A percentile compares a stretch with the other conserved stretches of the same genome.
Evolutionary conservation across 2,329 filamentous ascomycete species (phyloP).

Genomic region (Pseudogymnoascus verrucosus): DNA sequence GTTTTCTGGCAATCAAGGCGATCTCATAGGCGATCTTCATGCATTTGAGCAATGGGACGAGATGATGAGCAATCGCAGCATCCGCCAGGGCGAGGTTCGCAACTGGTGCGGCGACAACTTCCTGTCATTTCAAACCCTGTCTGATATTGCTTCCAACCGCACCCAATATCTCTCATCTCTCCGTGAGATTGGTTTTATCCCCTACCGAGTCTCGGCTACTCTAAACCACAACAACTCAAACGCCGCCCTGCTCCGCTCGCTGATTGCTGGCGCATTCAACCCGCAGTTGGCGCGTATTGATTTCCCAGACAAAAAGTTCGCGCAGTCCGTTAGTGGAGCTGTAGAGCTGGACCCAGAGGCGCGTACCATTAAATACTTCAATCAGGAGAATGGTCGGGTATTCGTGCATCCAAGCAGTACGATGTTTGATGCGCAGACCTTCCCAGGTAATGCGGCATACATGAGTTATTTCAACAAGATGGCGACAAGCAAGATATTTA

Average conservation of each 20-base stretch:
- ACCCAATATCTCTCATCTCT: constrained; percentile 80
- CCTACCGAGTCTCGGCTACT: constrained; percentile 28
- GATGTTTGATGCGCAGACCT: constrained; percentile 74
- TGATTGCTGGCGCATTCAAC: constrained; percentile 42
- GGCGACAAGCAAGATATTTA: constrained; percentile 83
- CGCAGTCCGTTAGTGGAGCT: constrained; percentile 75
- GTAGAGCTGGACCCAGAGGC: constrained; percentile 92
- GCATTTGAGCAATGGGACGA: constrained; percentile 78
- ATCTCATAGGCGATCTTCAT: constrained; percentile 77
- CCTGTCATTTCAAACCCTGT: constrained; percentile 72
- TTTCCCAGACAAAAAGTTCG: constrained; percentile 94
- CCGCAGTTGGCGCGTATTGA: constrained; percentile 89
- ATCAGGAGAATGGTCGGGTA: constrained; percentile 74
- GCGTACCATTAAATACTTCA: constrained; percentile 85
- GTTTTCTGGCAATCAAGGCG: constrained; percentile 74
- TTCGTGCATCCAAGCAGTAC: constrained; percentile 89
- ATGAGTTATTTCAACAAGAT: constrained; percentile 90
- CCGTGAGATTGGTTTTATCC: constrained; percentile 75
- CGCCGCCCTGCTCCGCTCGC: constrained; percentile 27
- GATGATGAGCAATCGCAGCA: constrained; percentile 47
- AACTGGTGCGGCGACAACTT: constrained; percentile 81
- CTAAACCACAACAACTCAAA: constrained; percentile 43
- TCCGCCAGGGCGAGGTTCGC: constrained; percentile 55
- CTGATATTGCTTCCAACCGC: constrained; percentile 80
- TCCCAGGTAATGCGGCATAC: constrained; percentile 67